phyloP scores from a whole-genome alignment of 1,284 basidiomycete genomes.

The Fistulina hepatica region DNA sequence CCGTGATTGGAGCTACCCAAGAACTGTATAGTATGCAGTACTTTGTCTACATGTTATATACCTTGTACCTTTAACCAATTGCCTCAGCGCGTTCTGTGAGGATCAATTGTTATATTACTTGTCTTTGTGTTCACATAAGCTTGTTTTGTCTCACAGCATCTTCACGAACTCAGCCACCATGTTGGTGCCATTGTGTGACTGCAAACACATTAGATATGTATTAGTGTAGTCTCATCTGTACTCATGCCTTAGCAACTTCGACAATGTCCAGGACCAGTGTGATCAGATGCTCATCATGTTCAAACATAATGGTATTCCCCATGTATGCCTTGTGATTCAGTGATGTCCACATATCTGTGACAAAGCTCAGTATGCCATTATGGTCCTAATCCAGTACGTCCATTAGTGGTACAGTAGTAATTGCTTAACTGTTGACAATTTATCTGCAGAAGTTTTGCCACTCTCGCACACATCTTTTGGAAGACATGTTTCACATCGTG shows the following conservation, averaged over 20 bases:
- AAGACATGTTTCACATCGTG: slow-evolving; percentile 19
- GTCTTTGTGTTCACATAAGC: too few relatives aligned
- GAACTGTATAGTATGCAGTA: too few relatives aligned
- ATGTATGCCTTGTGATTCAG: slow-evolving; percentile 6
- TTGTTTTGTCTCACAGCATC: too few relatives aligned
- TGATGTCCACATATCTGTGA: slow-evolving; percentile 5
- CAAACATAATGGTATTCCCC: slow-evolving; percentile 15
- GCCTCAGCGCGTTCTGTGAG: too few relatives aligned
- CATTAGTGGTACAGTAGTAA: neutral
- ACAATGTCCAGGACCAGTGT: slow-evolving; percentile 18
- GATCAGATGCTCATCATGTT: slow-evolving; percentile 16
- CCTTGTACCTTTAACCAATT: too few relatives aligned
- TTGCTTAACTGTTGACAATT: slow-evolving; percentile 7
- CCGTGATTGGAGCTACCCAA: too few relatives aligned
- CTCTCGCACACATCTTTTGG: slow-evolving; percentile 8
- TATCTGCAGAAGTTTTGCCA: slow-evolving; percentile 16
- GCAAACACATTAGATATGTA: neutral
- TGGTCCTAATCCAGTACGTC: slow-evolving; percentile 3
- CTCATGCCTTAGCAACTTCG: slow-evolving; percentile 16
- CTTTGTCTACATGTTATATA: too few relatives aligned
- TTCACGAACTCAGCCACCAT: slow-evolving; percentile 19
- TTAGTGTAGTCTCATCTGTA: neutral
- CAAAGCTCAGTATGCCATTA: slow-evolving; percentile 1
- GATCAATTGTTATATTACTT: too few relatives aligned
- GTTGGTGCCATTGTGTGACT: slow-evolving; percentile 13